phyloP scores from a whole-genome alignment of 257 asterid genomes.

The Verbena officinalis region DNA sequence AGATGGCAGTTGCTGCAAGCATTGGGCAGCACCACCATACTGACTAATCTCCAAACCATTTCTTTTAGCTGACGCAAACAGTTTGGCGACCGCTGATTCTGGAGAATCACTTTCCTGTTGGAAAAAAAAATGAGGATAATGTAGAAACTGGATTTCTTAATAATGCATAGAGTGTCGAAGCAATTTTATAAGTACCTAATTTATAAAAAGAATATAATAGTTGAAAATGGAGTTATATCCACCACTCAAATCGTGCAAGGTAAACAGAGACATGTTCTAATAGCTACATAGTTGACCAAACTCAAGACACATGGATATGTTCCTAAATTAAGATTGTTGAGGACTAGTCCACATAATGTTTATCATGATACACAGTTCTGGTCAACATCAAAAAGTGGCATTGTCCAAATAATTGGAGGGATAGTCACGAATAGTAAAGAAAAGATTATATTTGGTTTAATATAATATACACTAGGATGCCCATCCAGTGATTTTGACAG shows the following conservation, averaged over 20 bases:
- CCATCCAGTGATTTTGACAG: conserved; percentile 5
- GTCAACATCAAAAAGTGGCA: neutral
- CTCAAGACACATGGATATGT: neutral
- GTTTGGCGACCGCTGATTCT: conserved; percentile 83
- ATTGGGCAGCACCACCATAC: conserved; percentile 58
- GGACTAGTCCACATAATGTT: neutral
- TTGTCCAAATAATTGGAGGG: neutral
- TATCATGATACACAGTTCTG: neutral
- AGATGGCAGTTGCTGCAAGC: conserved; percentile 87
- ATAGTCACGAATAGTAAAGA: conserved; percentile 8
- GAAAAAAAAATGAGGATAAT: conserved; percentile 15
- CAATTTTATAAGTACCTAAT: conserved; percentile 11
- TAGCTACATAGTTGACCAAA: conserved; percentile 6
- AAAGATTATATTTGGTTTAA: neutral
- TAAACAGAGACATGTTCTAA: neutral
- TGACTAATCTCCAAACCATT: conserved; percentile 51
- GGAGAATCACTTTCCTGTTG: conserved; percentile 83
- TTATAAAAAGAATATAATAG: neutral
- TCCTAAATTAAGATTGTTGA: neutral
- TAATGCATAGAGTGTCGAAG: neutral
- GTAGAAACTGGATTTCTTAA: conserved; percentile 19
- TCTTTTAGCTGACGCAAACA: conserved; percentile 77
- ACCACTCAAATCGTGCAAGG: conserved; percentile 8
- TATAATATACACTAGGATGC: conserved; percentile 11
- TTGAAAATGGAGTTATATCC: conserved; percentile 47